Conservation (phyloP, 2,329 filamentous ascomycete genomes). For the Curvularia sp. region DNA sequence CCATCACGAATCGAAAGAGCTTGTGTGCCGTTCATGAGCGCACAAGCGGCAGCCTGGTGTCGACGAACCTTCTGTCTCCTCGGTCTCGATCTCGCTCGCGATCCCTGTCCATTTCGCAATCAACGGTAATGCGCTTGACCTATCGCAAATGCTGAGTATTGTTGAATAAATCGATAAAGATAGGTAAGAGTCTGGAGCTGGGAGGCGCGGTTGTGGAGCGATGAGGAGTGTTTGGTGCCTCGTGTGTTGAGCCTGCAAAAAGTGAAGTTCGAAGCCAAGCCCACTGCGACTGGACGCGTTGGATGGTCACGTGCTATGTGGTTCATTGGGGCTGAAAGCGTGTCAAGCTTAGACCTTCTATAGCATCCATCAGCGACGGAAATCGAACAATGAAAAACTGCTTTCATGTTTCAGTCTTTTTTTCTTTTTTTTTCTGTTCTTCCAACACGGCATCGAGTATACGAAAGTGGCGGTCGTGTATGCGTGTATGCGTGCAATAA, state of each 20-base stretch:
- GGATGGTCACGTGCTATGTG: constrained; percentile 18
- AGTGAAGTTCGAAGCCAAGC: constrained; percentile 39
- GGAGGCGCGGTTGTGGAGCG: constrained; percentile 6
- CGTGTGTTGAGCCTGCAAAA: constrained; percentile 29
- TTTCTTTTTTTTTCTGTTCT: background rate
- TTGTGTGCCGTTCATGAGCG: constrained; percentile 3
- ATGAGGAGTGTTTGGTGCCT: constrained; percentile 15
- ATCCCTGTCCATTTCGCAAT: constrained; percentile 47
- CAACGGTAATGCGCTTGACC: background rate
- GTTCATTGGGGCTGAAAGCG: constrained; percentile 5
- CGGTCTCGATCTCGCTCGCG: constrained; percentile 53
- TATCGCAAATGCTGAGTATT: constrained; percentile 6
- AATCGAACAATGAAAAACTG: constrained; percentile 7
- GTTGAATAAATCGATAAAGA: constrained; percentile 5
- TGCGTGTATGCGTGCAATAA: background rate
- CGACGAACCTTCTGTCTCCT: constrained; percentile 55
- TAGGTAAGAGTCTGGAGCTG: constrained; percentile 4
- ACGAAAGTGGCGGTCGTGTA: background rate
- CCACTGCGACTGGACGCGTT: constrained; percentile 20
- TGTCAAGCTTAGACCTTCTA: constrained; percentile 4
- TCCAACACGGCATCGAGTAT: background rate
- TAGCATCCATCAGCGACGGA: background rate
- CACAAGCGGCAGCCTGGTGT: constrained; percentile 25
- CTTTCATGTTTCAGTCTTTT: background rate
- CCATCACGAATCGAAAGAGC: background rate